Evolutionary conservation across 441 rosid genomes (phyloP).

Genomic region (Theobroma grandiflorum): DNA sequence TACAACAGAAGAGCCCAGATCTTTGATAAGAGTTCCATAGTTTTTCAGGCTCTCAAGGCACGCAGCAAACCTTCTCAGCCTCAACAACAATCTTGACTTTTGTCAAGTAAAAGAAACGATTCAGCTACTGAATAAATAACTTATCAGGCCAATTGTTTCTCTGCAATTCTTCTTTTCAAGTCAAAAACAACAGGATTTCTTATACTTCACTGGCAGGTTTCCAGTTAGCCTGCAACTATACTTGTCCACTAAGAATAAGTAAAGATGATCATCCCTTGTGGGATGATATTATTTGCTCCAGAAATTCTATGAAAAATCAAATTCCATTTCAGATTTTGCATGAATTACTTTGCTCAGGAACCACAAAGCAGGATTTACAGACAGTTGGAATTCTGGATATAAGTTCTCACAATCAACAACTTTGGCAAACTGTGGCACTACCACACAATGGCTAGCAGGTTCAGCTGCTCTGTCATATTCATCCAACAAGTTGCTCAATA

Average conservation of each 20-base stretch:
- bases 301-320: background rate
- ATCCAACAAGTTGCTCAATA: background rate
- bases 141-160: background rate
- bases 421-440: background rate
- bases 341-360: background rate
- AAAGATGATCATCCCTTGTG: no score
- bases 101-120: background rate
- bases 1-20: conserved; percentile 83
- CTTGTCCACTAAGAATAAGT: no score
- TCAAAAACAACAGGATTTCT: background rate
- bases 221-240: no score
- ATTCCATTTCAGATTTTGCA: background rate
- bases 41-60: conserved; percentile 67
- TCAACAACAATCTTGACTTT: background rate
- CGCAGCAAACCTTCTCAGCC: conserved; percentile 2
- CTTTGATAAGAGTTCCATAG: conserved; percentile 70
- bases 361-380: background rate
- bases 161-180: background rate
- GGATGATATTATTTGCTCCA: no score
- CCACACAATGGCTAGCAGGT: background rate
- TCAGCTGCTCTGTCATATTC: background rate
- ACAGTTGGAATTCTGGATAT: no score
- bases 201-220: no score
- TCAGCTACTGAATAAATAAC: background rate
- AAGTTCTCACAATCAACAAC: no score